Evolutionary conservation across 2,329 filamentous ascomycete species (phyloP), one percentile per base, ranked within the genome.

Genomic region (Diaporthe longicolla): DNA sequence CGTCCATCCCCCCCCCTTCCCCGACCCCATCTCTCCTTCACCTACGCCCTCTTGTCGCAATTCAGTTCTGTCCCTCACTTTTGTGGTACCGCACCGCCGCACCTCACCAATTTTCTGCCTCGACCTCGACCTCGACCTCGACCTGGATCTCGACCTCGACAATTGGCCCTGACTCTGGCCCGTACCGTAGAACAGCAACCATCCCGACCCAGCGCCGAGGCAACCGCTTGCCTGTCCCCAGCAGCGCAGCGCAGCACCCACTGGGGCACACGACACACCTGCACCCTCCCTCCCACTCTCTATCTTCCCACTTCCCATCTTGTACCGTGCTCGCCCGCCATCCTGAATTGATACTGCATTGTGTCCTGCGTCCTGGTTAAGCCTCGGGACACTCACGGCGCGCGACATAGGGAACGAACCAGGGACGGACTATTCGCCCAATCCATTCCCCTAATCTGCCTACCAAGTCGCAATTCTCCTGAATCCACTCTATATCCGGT

Each of bases 1-100:
- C 54, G 32, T 50, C 45, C 43, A 45, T 40, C 29, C 69, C 35
- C 40, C 54, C 37, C 37, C 37, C 37, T 40, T 71, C 24, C 69
- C 29, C 63, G 37, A 66, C 63, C 45, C 29, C 63, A 52, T 73
- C 66, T 66, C 65, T 70, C 63, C 72, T 73, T 71, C 66, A 59
- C 59, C 55, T 66, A 58, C 72, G 61, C 43, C 52, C 70, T 69
- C 61, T 58, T 65, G 73, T 73, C 59, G 72, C 68, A 73, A 71
- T 75, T 63, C 71, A 71, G 65, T 71, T 73, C 66, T 61, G 72
- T 70, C 72, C 72, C 50, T 73, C 66, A 50, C 70, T 66, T 71
- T 57, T 70, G 55, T 69, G 50, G 43, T 72, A 37, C 54, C 70
- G 40, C 45, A 68, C 73, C 48, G 35, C 35, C 48, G 45, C 52